Conservation (phyloP, 352 stramenopile genomes). For the Globisporangium cylindrosporum region DNA sequence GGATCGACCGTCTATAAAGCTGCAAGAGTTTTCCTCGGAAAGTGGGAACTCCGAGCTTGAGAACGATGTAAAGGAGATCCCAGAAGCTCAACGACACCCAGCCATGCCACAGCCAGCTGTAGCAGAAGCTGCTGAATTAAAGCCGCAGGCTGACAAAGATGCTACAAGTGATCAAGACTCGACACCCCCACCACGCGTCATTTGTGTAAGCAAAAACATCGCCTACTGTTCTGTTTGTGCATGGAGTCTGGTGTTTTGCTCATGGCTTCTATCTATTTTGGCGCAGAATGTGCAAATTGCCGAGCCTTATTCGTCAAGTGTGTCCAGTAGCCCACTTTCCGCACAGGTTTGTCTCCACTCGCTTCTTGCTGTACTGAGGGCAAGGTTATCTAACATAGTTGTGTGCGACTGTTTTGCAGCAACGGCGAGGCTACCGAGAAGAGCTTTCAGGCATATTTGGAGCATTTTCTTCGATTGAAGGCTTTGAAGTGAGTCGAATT, state of each 20-base stretch:
- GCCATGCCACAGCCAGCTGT: background rate
- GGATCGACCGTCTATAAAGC: slow-evolving; percentile 18
- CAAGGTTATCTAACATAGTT: background rate
- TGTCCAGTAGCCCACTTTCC: background rate
- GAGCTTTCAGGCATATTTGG: slow-evolving; percentile 50
- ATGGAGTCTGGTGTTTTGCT: background rate
- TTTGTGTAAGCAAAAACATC: slow-evolving; percentile 2
- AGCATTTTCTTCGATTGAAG: slow-evolving; percentile 34
- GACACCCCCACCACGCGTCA: background rate
- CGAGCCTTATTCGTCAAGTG: slow-evolving; percentile 22
- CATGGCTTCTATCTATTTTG: background rate
- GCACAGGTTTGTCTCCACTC: slow-evolving; percentile 4
- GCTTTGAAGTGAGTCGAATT: slow-evolving; percentile 34
- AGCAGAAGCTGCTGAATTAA: background rate
- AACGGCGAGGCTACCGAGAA: slow-evolving; percentile 35
- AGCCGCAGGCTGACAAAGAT: background rate
- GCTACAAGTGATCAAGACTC: background rate
- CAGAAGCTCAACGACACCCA: background rate
- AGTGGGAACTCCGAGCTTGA: background rate
- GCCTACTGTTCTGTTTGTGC: background rate
- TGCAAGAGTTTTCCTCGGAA: slow-evolving; percentile 2
- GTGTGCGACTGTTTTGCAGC: slow-evolving; percentile 10
- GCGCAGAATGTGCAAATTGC: slow-evolving; percentile 35
- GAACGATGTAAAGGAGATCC: background rate
- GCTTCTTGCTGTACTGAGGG: background rate